Conservation (phyloP, 768 basidiomycete species). For the Termitomyces sp. region DNA sequence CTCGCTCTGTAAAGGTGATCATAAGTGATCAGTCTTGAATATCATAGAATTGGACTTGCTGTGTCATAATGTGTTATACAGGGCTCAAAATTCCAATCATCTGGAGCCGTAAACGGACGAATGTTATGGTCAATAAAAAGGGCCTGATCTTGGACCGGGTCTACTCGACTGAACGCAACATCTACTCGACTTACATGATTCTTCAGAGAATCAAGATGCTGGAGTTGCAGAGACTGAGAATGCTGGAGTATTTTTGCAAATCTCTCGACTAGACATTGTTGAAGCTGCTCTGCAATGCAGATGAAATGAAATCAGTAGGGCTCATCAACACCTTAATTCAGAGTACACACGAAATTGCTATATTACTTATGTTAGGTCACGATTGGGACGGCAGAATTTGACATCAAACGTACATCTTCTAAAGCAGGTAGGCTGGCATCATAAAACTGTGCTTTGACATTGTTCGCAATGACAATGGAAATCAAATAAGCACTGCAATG, state of each 20-base stretch:
- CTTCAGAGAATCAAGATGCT: constrained; percentile 56
- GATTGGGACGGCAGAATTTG: neutral
- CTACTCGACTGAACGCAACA: constrained; percentile 42
- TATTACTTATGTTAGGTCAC: constrained; percentile 10
- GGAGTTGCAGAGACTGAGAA: constrained; percentile 52
- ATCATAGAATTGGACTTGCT: constrained; percentile 28
- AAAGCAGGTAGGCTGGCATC: constrained; percentile 59
- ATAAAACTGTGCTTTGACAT: constrained; percentile 65
- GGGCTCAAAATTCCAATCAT: constrained; percentile 73
- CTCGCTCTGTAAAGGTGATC: constrained; percentile 34
- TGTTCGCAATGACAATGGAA: constrained; percentile 65
- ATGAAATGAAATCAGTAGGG: neutral
- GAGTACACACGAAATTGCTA: constrained; percentile 62
- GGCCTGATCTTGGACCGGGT: constrained; percentile 56
- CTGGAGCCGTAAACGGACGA: constrained; percentile 56
- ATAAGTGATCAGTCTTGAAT: neutral
- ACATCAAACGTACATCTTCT: constrained; percentile 54
- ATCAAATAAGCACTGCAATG: constrained; percentile 59
- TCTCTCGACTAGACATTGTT: constrained; percentile 53
- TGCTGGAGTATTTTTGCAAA: constrained; percentile 50
- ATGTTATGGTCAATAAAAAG: constrained; percentile 71
- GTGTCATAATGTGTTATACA: constrained; percentile 73
- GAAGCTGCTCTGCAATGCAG: constrained; percentile 56
- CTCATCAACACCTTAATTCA: neutral
- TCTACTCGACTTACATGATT: constrained; percentile 41